Percentiles rank a stretch among this genome's conserved stretches.
These are phyloP conservation scores for Citrus trifoliata DNA, from an alignment of 345 rosid genomes.

Conservation along the genomic window DNA sequence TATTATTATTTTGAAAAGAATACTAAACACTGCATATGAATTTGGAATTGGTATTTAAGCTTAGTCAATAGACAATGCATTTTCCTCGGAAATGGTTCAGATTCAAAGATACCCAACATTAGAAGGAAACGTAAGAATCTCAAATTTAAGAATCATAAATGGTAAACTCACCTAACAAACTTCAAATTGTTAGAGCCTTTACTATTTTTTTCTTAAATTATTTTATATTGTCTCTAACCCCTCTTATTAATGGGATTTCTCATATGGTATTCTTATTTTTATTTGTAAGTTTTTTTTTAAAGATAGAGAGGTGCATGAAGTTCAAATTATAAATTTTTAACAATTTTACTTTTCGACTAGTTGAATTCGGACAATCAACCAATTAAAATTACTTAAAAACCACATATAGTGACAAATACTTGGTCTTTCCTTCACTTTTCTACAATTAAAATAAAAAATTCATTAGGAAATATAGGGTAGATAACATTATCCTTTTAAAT, in stretches of 20 bases:
- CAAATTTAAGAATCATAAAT: not conserved
- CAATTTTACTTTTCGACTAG: accelerated
- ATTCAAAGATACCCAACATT: not conserved
- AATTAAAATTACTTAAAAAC: too few relatives aligned
- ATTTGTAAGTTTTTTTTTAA: not conserved
- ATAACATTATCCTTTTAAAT: not conserved
- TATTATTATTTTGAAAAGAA: too few relatives aligned
- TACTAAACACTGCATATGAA: not conserved
- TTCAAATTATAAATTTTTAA: too few relatives aligned
- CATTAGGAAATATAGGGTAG: not conserved
- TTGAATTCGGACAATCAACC: too few relatives aligned
- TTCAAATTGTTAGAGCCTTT: not conserved
- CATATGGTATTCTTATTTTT: not conserved
- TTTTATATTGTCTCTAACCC: not conserved
- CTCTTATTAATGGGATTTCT: not conserved
- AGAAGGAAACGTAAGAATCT: not conserved
- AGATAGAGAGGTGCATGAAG: accelerated
- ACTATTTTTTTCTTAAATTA: not conserved
- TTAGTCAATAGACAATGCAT: not conserved
- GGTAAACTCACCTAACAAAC: not conserved
- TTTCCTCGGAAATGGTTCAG: not conserved
- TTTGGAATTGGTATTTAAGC: not conserved
- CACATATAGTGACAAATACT: not conserved
- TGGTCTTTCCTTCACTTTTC: not conserved
- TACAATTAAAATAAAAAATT: not conserved